These are phyloP conservation scores for Fusarium humuli DNA, from an alignment of 2,329 filamentous ascomycete genomes.

Conservation along the genomic window DNA sequence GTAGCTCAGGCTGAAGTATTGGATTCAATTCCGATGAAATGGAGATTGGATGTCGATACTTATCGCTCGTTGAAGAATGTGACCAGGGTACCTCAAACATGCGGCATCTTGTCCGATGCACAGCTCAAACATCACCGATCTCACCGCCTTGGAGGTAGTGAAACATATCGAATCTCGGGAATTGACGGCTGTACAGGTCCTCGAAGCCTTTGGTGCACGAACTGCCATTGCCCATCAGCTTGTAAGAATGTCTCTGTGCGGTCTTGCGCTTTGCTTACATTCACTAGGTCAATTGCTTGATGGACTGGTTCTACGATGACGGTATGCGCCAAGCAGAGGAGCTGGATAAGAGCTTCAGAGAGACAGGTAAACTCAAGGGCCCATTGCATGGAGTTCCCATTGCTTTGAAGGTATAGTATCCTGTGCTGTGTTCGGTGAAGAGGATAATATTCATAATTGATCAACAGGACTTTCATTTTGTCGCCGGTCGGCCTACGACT, in stretches of 20 bases:
- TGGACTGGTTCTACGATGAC: slow-evolving; percentile 27
- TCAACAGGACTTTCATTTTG: slow-evolving; percentile 49
- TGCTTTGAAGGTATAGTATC: slow-evolving; percentile 43
- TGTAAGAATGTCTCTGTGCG: not conserved
- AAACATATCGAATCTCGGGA: not conserved
- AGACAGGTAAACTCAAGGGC: slow-evolving; percentile 6
- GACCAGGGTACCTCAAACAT: slow-evolving; percentile 5
- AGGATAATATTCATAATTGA: not conserved
- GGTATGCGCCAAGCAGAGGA: slow-evolving; percentile 10
- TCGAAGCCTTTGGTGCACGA: slow-evolving; percentile 14
- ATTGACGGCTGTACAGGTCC: slow-evolving; percentile 5
- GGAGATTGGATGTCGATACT: not conserved
- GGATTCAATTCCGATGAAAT: not conserved
- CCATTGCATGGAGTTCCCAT: slow-evolving; percentile 72
- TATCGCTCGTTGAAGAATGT: not conserved
- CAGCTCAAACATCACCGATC: slow-evolving; percentile 16
- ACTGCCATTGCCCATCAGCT: slow-evolving; percentile 29
- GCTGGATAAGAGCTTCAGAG: slow-evolving; percentile 7
- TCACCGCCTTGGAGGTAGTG: slow-evolving; percentile 10
- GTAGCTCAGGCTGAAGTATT: slow-evolving; percentile 3
- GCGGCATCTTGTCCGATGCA: not conserved
- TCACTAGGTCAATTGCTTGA: slow-evolving; percentile 22
- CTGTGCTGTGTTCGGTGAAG: no score
- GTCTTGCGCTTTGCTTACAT: not conserved
- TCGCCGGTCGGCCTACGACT: slow-evolving; percentile 63